Evolutionary conservation across 352 stramenopile genomes (phyloP).

Genomic region (Lagenidium giganteum): DNA sequence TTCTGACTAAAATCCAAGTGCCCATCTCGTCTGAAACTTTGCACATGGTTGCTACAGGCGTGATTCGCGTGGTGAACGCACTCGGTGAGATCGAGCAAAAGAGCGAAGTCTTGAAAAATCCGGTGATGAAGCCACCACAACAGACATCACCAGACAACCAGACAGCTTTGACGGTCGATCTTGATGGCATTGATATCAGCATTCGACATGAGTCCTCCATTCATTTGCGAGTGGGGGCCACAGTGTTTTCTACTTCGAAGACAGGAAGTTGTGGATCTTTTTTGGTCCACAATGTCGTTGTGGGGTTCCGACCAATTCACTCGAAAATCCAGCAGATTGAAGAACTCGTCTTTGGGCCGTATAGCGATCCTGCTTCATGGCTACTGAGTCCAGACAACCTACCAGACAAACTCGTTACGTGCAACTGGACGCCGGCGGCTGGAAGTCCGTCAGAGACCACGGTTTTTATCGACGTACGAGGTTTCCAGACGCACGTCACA

Average conservation of each 20-base stretch:
- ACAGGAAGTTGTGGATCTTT: no score
- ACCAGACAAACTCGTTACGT: slow-evolving; percentile 58
- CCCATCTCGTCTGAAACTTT: no score
- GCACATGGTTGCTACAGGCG: no score
- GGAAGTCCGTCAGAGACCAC: slow-evolving; percentile 23
- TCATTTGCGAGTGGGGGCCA: slow-evolving; percentile 51
- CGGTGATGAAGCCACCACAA: no score
- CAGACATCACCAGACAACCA: no score
- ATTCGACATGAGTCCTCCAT: slow-evolving; percentile 22
- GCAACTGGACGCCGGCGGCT: slow-evolving; percentile 40
- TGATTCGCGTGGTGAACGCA: no score
- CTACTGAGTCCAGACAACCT: slow-evolving; percentile 68
- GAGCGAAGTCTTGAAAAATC: no score
- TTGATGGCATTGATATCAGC: slow-evolving; percentile 46
- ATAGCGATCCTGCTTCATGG: slow-evolving; percentile 64
- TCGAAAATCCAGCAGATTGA: slow-evolving; percentile 17
- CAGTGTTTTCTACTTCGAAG: no score
- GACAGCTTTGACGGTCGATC: slow-evolving; percentile 23
- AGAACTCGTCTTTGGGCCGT: slow-evolving; percentile 64
- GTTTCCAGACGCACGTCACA: slow-evolving; percentile 64
- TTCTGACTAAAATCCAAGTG: no score
- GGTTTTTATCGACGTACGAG: slow-evolving; percentile 68
- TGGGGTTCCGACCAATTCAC: slow-evolving; percentile 26
- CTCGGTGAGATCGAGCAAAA: no score
- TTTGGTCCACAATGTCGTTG: slow-evolving; percentile 56